Base-by-base conservation (phyloP, 139 green algal genomes). In the Picochlorum sp. region DNA sequence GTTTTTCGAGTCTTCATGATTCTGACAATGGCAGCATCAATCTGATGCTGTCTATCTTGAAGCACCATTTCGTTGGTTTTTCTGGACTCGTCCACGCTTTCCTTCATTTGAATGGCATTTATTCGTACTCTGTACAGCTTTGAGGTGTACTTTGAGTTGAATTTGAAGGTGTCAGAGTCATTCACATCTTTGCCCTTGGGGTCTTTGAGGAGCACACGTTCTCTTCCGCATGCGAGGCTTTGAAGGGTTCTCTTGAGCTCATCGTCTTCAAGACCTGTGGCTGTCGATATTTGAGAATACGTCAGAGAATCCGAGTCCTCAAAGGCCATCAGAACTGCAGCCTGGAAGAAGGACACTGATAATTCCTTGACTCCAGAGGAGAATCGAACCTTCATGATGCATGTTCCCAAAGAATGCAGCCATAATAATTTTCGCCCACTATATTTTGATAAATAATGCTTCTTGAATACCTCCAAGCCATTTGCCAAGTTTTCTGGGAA, bases 1-100 rank as follows among this genome's bases (percentile, higher is more conserved):
- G 81, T 83, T 71, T 96, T 96, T 52, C 94, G 79, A 49, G 86
- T 95, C 83, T 99, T 99, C 94, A 99, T 98, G 62, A 97, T 90
- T n/a, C 92, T 85, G 63, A 97, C 91, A 11, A 97, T 87, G 14
- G 92, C 92, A 0, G 94, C 94, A 71, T 99, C 94, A 56, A 98
- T 95, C 80, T 96, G 86, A 68, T 95, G 89, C 73, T 94, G 85
- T 20, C 90, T 75, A 73, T 96, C 89, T 51, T 94, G 83, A 31
- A 96, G 68, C 10, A 95, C 88, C 65, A 28, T 59, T 54, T 92
- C 91, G 51, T 93, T 94, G 6, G 89, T 96, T 70, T 94, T 90
- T 62, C 85, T 83, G 71, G 88, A 90, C 77, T 98, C 93, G 73
- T 98, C 92, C 24, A 79, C 73, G 4, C 80, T 95, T 78, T 99